Evolutionary conservation across 306 rosid species (phyloP), one percentile per base, ranked within the genome.

Genomic region (Trichosanthes truncata): DNA sequence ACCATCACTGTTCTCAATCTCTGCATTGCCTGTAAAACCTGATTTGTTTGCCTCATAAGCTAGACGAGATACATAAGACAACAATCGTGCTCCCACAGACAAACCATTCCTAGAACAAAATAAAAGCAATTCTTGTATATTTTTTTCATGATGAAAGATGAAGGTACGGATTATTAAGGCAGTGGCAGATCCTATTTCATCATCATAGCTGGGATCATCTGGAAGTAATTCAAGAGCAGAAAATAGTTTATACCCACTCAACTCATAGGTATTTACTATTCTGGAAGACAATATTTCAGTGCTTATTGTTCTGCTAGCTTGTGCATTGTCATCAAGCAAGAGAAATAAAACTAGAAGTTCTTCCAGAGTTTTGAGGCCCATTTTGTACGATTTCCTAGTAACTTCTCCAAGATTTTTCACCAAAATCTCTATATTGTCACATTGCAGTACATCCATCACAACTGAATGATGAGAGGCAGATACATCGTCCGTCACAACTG

Each of bases 181-280:
- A 4, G 86, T 80, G 20, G 86, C 81, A 56, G 86, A 83, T 61
- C 73, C 81, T 12, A 65, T 36, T 68, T 80, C 86, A 75, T 83
- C 81, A 13, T 76, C 83, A 76, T 49, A 68, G 9, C 59, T 11
- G 29, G 71, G 74, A 77, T 76, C 60, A 76, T 83, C 67, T 3
- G 59, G 75, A 73, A 51, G 59, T 66, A 67, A 75, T 57, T 57
- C 78, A 57, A 83, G 72, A 35, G 79, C 36, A 76, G 79, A 23
- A 80, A 83, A 83, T 23, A 83, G 77, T 61, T 78, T 84, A 77
- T 78, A 78, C 29, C 87, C 82, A 72, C 57, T 81, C 38, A 62
- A 52, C 78, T 84, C 48, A 31, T 48, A 80, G 55, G 56, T 63
- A 62, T 80, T 43, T 23, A 65, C 36, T 20, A 80, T 81, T 26